Conservation (phyloP, 2,329 filamentous ascomycete genomes). For the Tolypocladium inflatum region DNA sequence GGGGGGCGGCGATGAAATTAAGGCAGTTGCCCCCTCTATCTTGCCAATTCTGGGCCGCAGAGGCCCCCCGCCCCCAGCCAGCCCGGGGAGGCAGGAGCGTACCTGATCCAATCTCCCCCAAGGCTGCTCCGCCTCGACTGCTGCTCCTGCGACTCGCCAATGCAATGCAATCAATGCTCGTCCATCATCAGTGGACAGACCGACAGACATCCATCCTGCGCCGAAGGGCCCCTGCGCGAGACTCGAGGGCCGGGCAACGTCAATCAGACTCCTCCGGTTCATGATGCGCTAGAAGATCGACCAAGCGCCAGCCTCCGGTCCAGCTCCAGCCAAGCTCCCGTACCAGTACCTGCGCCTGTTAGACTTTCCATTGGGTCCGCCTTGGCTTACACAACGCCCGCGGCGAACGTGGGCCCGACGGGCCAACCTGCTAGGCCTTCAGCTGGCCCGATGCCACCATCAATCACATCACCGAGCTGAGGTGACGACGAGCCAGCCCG, state of each 20-base stretch:
- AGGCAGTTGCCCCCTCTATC: neutral
- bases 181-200: neutral
- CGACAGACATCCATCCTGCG: neutral
- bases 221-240: neutral
- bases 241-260: neutral
- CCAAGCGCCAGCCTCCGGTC: neutral
- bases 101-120: neutral
- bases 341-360: neutral
- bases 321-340: neutral
- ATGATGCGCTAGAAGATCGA: neutral
- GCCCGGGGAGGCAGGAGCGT: neutral
- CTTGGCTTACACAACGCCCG: neutral
- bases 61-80: neutral
- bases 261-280: neutral
- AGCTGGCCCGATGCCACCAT: neutral
- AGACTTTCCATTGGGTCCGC: neutral
- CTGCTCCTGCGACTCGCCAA: neutral
- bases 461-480: neutral
- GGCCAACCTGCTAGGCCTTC: neutral
- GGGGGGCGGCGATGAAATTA: neutral
- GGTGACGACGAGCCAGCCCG: neutral
- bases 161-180: neutral
- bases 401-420: neutral
- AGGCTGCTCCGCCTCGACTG: neutral
- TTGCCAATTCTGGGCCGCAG: neutral